phyloP scores from a whole-genome alignment of 2,329 filamentous ascomycete species.

The Alternaria burnsii region DNA sequence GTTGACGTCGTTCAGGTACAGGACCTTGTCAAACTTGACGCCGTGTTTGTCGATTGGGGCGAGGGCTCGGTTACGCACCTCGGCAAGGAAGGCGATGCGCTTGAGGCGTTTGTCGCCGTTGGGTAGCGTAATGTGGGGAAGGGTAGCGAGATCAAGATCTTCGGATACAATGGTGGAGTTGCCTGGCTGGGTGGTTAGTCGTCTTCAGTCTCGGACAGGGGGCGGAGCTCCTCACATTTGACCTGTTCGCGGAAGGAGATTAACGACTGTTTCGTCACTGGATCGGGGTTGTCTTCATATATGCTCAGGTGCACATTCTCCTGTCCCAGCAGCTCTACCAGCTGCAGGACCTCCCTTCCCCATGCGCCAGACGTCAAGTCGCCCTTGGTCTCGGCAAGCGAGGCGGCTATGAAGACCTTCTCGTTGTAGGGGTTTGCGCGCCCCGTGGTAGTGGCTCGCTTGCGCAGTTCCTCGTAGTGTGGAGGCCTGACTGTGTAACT shows the following conservation, averaged over 20 bases:
- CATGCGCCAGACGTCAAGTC: conserved; percentile 69
- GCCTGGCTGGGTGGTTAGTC: conserved; percentile 42
- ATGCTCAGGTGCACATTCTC: conserved; percentile 76
- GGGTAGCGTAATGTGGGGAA: conserved; percentile 69
- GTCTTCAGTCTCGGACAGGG: background rate
- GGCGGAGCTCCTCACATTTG: conserved; percentile 47
- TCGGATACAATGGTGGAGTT: conserved; percentile 65
- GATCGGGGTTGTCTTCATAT: conserved; percentile 75
- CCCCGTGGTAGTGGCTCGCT: conserved; percentile 45
- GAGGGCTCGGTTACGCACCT: conserved; percentile 75
- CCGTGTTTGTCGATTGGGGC: conserved; percentile 65
- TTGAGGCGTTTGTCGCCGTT: conserved; percentile 71
- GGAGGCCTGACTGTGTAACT: conserved; percentile 64
- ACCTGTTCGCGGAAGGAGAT: conserved; percentile 61
- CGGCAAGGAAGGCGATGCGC: conserved; percentile 76
- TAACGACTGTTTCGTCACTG: conserved; percentile 64
- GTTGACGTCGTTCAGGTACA: conserved; percentile 73
- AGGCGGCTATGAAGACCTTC: conserved; percentile 77
- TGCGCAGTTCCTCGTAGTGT: conserved; percentile 59
- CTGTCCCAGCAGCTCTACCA: conserved; percentile 72
- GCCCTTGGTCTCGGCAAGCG: conserved; percentile 71
- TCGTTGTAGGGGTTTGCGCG: conserved; percentile 65
- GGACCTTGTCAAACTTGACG: conserved; percentile 67
- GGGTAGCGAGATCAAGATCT: conserved; percentile 63
- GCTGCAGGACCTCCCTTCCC: conserved; percentile 67